Base-by-base conservation (phyloP, 495 filamentous ascomycete species). In the Xylaria intraflava region DNA sequence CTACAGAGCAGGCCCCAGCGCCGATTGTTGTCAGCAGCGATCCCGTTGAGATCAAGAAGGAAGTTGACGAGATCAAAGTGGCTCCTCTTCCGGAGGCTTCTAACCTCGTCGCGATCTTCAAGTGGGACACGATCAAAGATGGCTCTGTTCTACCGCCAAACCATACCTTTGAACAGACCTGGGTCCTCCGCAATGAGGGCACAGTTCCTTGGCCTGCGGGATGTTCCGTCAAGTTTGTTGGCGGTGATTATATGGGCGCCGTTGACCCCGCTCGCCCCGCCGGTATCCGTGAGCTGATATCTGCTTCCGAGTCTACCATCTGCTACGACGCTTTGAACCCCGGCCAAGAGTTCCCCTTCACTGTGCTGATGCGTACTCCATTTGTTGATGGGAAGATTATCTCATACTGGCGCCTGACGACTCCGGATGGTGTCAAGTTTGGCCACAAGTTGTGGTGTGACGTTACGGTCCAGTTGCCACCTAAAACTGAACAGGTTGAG, bases 391-490 rank as follows among this genome's bases (percentile, higher is more conserved):
- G 91, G 20, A 85, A 85, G 56, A 73, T 83, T 55, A 90, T 96
- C 59, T 96, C 92, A 9, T 95, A 96, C 78, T 99, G 94, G 94
- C 89, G 91, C 52, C 78, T 97, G 60, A 93, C 90, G 58, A 80
- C 87, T 42, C 78, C 84, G 23, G 84, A 91, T 55, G 90, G 92
- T 26, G 74, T 76, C 51, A 83, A 86, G 39, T 96, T 99, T 55
- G 93, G 93, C 43, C 88, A 95, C 71, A 84, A 87, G 62, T 75
- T 99, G 31, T 99, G 93, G 93, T 96, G 92, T 65, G 90, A 96
- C 55, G 78, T 99, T 58, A 78, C 82, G 49, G 87, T 96, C 22
- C 59, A 77, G 55, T 61, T 57, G 31, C 59, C 62, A 3, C 53
- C 53, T 39, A 56, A 67, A 49, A 46, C 42, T 11, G 20, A 49